Conservation (phyloP, 2,329 filamentous ascomycete genomes). For the Apiospora kogelbergensis region DNA sequence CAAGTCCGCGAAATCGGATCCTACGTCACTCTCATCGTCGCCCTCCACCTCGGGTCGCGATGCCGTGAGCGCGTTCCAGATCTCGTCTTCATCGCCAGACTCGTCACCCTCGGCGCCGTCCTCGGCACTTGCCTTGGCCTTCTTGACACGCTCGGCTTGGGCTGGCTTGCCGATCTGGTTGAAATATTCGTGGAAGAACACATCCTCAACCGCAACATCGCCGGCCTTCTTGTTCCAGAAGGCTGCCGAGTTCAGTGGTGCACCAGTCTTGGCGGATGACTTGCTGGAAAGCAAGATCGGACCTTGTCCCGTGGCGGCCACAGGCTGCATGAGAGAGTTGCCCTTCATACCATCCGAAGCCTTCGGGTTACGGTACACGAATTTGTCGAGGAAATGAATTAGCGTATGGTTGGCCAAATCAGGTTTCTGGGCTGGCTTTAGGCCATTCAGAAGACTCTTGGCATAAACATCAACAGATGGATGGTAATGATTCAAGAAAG, state of each 20-base stretch:
- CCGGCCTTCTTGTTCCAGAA: conserved; percentile 93
- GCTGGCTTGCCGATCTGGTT: conserved; percentile 65
- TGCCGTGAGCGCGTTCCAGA: conserved; percentile 88
- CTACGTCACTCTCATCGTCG: conserved; percentile 47
- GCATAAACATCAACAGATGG: conserved; percentile 89
- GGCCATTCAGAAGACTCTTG: conserved; percentile 65
- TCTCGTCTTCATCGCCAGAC: conserved; percentile 72
- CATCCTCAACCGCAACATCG: conserved; percentile 86
- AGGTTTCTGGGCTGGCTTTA: conserved; percentile 79
- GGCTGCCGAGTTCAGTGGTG: conserved; percentile 73
- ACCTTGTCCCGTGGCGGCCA: conserved; percentile 55
- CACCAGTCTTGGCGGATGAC: conserved; percentile 34
- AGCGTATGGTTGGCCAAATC: conserved; percentile 88
- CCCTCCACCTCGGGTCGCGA: conserved; percentile 76
- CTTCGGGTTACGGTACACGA: conserved; percentile 96
- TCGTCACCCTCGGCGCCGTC: conserved; percentile 44
- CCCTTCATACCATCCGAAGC: conserved; percentile 67
- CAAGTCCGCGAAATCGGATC: conserved; percentile 45
- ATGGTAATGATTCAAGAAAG: conserved; percentile 82
- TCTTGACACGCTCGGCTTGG: conserved; percentile 56
- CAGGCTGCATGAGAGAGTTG: conserved; percentile 93
- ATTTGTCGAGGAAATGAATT: conserved; percentile 95
- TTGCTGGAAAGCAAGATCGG: conserved; percentile 58
- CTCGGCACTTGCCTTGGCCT: conserved; percentile 50
- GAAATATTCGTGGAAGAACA: conserved; percentile 99